Base-by-base conservation (phyloP, 352 stramenopile genomes). In the Phytophthora constricta region DNA sequence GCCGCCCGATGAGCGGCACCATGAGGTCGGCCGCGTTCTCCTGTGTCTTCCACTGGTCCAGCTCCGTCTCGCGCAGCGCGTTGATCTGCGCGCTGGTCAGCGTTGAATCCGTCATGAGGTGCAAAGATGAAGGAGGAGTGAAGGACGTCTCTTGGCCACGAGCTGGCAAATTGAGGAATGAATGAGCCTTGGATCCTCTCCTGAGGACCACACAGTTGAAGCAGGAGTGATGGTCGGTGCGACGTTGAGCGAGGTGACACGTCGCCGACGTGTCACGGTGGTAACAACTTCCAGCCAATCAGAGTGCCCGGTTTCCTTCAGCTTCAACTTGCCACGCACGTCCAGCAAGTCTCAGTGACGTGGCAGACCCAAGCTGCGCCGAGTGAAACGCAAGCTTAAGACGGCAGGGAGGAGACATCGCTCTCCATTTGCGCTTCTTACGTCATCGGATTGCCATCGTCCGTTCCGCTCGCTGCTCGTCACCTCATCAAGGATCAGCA, bases 21-120 rank as follows among this genome's bases (percentile, higher is more conserved):
- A 95, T 95, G 57, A 87, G 73, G 69, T 95, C 87, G 17, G 84
- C 84, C n/a, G 87, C 84, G 46, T 90, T 86, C 65, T 95, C 84
- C 67, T 95, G 83, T 23, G 62, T 64, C 67, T 93, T 93, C 87
- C 87, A 95, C 28, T 87, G 70, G 33, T 91, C 77, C 56, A 91
- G 76, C 70, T 95, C 87, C 31, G 77, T 61, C 46, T 77, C 59
- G 59, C 84, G 78, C 55, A 92, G 64, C 9, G 76, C 76, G 45
- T 74, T 82, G 69, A 90, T 88, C 53, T 82, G 53, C 19, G 74
- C 71, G 47, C 66, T 75, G 33, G 23, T 83, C 31, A 90, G 65
- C n/a, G 65, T 46, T 23, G 65, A 55, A 26, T 77, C 58, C 20
- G 76, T 60, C 77, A 87, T 89, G 47, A 14, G 58, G 45, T 8